Base-by-base conservation (phyloP, 2,329 filamentous ascomycete species). In the Pseudogymnoascus sp. region DNA sequence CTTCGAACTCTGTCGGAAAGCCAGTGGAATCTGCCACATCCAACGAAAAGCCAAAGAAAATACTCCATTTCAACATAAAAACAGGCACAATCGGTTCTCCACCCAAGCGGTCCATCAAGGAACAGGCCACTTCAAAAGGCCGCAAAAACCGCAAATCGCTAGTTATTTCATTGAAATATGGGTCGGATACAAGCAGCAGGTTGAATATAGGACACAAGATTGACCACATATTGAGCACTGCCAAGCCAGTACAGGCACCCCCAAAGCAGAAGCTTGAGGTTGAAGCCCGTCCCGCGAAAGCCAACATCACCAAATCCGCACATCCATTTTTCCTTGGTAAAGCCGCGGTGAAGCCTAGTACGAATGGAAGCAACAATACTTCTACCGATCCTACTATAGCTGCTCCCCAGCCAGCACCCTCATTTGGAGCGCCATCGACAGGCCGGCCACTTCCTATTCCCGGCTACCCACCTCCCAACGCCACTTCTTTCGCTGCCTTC, bases 321-420 rank as follows among this genome's bases (percentile, higher is more conserved):
- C 87, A 92, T 74, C 88, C 89, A 0, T 90, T 92, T 71, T 92
- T 92, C 70, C 71, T 81, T 15, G 83, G 82, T 5, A 89, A 86
- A 68, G 21, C 78, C 6, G 72, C 74, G 7, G 72, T 71, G 5
- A 65, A 69, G 35, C 66, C 70, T 67, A 66, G 50, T 10, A 19
- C 13, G 46, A 59, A 26, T 19, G 17, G 13, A 37, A 42, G 40
- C 60, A 46, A 40, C 4, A 17, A 68, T 71, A 19, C 68, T 71
- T 35, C 62, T 69, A 23, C 77, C 74, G 50, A 76, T 76, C 37
- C 67, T 69, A 17, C 76, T 75, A 13, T 1, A 71, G 82, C 4
- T 83, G 82, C 65, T 79, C 50, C 33, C 40, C 62, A 53, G 17
- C 56, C 38, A 31, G 23, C 56, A 31, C 9, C 26, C 23, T 13